Conservation (phyloP, 2,329 filamentous ascomycete genomes). For the Botryosphaeria dothidea region DNA sequence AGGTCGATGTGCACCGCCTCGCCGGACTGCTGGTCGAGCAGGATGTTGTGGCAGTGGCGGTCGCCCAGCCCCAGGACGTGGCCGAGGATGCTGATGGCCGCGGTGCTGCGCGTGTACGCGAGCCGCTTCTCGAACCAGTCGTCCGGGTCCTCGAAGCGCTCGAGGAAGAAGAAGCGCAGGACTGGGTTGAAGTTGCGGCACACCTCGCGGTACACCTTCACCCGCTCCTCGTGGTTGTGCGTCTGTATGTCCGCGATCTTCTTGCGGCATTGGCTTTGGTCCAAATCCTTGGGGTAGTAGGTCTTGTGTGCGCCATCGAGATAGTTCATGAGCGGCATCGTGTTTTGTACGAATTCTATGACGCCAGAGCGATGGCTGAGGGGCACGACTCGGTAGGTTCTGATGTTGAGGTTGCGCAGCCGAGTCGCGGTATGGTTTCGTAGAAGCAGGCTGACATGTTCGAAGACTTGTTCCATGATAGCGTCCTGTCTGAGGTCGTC, state of each 20-base stretch:
- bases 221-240: constrained; percentile 67
- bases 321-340: constrained; percentile 87
- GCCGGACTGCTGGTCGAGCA: constrained; percentile 84
- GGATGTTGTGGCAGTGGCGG: constrained; percentile 93
- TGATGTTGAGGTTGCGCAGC: constrained; percentile 83
- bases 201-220: constrained; percentile 75
- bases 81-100: constrained; percentile 91
- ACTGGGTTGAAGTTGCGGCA: constrained; percentile 85
- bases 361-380: constrained; percentile 82
- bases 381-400: constrained; percentile 96
- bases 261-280: constrained; percentile 72
- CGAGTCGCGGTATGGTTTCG: constrained; percentile 83
- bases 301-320: constrained; percentile 85
- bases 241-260: constrained; percentile 74
- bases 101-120: constrained; percentile 90
- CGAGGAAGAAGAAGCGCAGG: constrained; percentile 96
- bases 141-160: constrained; percentile 88
- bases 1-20: constrained; percentile 97
- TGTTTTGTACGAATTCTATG: constrained; percentile 96
- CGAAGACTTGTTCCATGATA: constrained; percentile 99
- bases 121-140: constrained; percentile 91
- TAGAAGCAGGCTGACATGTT: constrained; percentile 87
- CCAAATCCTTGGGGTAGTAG: constrained; percentile 84
- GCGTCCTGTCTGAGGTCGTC: constrained; percentile 96
- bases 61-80: constrained; percentile 92